These are phyloP conservation scores for Elaphomyces granulatus DNA, from an alignment of 495 filamentous ascomycete genomes.

Conservation along the genomic window DNA sequence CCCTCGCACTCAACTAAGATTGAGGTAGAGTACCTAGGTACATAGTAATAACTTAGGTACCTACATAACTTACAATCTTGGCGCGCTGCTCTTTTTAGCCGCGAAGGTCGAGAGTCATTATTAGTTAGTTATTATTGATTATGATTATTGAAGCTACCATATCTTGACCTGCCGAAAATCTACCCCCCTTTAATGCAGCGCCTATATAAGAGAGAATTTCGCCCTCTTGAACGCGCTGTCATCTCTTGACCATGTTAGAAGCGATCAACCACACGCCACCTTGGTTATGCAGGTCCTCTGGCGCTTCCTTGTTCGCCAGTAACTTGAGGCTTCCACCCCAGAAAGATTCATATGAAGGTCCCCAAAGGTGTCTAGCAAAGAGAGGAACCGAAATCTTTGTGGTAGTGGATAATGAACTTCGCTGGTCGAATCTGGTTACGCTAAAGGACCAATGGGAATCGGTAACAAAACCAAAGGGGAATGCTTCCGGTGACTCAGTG, in stretches of 20 bases:
- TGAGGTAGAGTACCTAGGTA: too few relatives aligned
- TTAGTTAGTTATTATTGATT: too few relatives aligned
- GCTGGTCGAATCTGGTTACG: conserved; percentile 65
- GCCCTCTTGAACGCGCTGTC: too few relatives aligned
- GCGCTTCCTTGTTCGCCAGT: conserved; percentile 53
- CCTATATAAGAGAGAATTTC: too few relatives aligned
- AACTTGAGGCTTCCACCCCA: conserved; percentile 4
- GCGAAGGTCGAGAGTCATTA: too few relatives aligned
- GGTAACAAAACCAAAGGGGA: conserved; percentile 9
- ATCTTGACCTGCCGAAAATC: too few relatives aligned
- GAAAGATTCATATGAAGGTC: conserved; percentile 32
- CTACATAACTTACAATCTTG: too few relatives aligned
- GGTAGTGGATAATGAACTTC: conserved; percentile 69
- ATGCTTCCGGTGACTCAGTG: not conserved
- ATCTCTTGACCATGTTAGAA: conserved; percentile 69
- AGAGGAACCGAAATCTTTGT: conserved; percentile 71
- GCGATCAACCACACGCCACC: conserved; percentile 66
- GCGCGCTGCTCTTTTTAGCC: too few relatives aligned
- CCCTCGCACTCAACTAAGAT: too few relatives aligned
- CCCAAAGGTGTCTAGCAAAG: conserved; percentile 53
- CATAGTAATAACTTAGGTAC: too few relatives aligned
- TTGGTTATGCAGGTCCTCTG: conserved; percentile 67
- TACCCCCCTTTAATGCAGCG: too few relatives aligned
- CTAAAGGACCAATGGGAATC: conserved; percentile 61
- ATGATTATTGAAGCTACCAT: too few relatives aligned